Percentiles rank a stretch among this genome's conserved stretches.
phyloP scores from a whole-genome alignment of 2,329 filamentous ascomycete genomes.

The Fusarium sp. region DNA sequence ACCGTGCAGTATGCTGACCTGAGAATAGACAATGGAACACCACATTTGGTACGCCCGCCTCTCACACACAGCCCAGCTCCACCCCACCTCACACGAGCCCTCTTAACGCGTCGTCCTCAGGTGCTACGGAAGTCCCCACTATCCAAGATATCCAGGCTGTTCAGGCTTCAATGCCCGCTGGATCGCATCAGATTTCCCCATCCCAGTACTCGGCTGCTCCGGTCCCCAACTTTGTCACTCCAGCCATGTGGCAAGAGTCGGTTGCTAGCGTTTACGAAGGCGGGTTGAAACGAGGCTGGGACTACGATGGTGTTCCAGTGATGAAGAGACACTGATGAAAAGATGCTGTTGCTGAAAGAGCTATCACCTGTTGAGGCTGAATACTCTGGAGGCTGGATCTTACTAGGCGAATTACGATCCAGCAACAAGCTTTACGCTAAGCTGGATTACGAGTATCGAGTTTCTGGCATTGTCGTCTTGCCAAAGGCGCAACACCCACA shows the following conservation, averaged over 20 bases:
- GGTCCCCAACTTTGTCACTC: constrained; percentile 72
- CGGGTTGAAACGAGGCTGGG: constrained; percentile 73
- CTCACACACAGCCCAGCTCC: constrained; percentile 49
- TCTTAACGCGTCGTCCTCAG: constrained; percentile 68
- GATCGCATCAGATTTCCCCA: constrained; percentile 62
- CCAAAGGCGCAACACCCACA: constrained; percentile 1
- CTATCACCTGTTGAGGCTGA: constrained; percentile 15
- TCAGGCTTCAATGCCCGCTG: constrained; percentile 59
- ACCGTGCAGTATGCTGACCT: constrained; percentile 12
- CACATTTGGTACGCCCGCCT: constrained; percentile 81
- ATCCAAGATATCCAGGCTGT: constrained; percentile 67
- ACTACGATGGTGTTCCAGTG: constrained; percentile 60
- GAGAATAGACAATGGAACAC: constrained; percentile 89
- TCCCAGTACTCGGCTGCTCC: constrained; percentile 67
- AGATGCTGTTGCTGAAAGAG: constrained; percentile 14
- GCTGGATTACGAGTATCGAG: neutral
- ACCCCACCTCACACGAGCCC: constrained; percentile 61
- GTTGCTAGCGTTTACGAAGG: constrained; percentile 77
- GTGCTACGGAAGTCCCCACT: constrained; percentile 66
- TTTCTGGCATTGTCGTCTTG: constrained; percentile 9
- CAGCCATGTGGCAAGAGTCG: constrained; percentile 80
- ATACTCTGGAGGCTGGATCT: constrained; percentile 28
- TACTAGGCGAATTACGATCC: constrained; percentile 10
- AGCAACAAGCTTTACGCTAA: constrained; percentile 1
- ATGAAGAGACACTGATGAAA: constrained; percentile 50